Base-by-base conservation (phyloP, 2,329 filamentous ascomycete genomes). In the Catunica adiposa region DNA sequence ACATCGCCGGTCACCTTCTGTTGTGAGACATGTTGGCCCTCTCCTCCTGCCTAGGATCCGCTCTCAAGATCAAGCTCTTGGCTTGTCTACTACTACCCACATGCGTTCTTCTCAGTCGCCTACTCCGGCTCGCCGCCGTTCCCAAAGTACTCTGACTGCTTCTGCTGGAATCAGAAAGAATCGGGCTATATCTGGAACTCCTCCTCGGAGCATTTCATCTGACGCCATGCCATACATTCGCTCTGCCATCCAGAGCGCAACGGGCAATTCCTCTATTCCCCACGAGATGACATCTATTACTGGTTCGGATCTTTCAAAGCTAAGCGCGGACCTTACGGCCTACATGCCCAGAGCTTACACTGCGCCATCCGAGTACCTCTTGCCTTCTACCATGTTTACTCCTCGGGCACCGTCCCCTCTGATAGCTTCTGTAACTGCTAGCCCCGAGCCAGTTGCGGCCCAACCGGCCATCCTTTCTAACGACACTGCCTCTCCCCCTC, bases 21-120 rank as follows among this genome's bases (percentile, higher is more conserved):
- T 86, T 59, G 78, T 89, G 62, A 78, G 82, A 59, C 83, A 87
- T 59, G 83, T 89, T 69, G 86, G 87, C 54, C 86, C 87, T 53
- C 73, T 87, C 51, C 73, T 94, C 58, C 75, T 94, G 31, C 88
- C 88, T 64, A 92, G 89, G 75, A 89, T 94, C 70, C 79, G 88
- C 59, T 79, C 79, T 42, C 88, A 92, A 69, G 88, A 94, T 69
- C 84, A 90, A 69, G 76, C 83, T 59, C 6, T 88, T 59, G 66
- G 61, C 66, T 31, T 61, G 61, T 61, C 37, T 47, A 51, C 58
- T 62, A 11, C 20, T 48, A 8, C 9, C 44, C 23, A n/a, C 22
- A 23, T 48, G 2, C 44, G 44, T n/a, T 63, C 60, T 61, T 63
- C 44, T 54, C 57, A 66, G 61, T 60, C 61, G 61, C 44, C 62